phyloP scores from a whole-genome alignment of 805 yeast species.

The Ogataea pilisensis region DNA sequence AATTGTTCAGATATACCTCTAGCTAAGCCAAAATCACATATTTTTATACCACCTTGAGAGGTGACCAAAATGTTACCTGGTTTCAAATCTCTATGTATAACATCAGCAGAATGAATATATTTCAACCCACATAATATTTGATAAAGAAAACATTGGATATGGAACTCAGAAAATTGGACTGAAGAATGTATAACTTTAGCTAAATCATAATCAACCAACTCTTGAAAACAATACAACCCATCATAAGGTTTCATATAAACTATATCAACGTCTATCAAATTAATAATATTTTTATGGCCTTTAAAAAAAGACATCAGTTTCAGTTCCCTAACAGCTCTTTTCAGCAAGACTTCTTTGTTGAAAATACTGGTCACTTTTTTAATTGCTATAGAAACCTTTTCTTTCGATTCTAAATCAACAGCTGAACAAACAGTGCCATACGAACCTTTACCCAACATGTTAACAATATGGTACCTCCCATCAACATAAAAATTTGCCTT shows the following conservation, averaged over 20 bases:
- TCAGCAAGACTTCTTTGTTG: slow-evolving; percentile 58
- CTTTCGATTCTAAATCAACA: slow-evolving; percentile 41
- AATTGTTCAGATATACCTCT: slow-evolving; percentile 52
- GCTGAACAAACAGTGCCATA: slow-evolving; percentile 86
- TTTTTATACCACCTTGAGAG: slow-evolving; percentile 68
- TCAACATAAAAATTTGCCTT: slow-evolving; percentile 61
- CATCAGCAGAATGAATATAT: slow-evolving; percentile 88
- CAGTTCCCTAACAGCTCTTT: slow-evolving; percentile 80
- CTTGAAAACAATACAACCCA: slow-evolving; percentile 88
- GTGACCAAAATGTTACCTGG: slow-evolving; percentile 86
- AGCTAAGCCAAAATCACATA: slow-evolving; percentile 93
- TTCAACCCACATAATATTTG: slow-evolving; percentile 84
- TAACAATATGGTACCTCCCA: slow-evolving; percentile 51
- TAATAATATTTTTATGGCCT: slow-evolving; percentile 82
- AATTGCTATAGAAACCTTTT: slow-evolving; percentile 54
- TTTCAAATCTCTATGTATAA: slow-evolving; percentile 86
- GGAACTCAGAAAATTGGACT: slow-evolving; percentile 79
- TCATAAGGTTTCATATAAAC: slow-evolving; percentile 64
- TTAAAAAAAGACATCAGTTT: slow-evolving; percentile 75
- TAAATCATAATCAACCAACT: slow-evolving; percentile 75
- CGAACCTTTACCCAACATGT: slow-evolving; percentile 75
- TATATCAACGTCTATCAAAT: slow-evolving; percentile 69
- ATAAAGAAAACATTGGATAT: slow-evolving; percentile 68
- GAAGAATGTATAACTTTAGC: slow-evolving; percentile 75
- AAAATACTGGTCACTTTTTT: slow-evolving; percentile 77